Evolutionary conservation across 257 asterid genomes (phyloP).

Genomic region (Nicotiana noctiflora): DNA sequence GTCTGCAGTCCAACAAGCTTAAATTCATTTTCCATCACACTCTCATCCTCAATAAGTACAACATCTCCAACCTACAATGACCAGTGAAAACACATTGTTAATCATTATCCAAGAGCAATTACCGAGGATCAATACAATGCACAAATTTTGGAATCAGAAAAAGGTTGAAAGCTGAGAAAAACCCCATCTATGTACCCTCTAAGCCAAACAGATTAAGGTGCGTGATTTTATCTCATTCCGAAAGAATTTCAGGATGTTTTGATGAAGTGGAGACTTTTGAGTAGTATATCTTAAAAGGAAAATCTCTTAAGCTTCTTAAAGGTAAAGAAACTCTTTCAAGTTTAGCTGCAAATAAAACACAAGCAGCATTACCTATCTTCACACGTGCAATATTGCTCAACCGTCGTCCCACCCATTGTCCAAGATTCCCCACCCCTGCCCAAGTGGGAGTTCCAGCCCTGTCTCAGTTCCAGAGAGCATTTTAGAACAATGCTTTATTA

Average conservation of each 20-base stretch:
- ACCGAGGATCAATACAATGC: neutral
- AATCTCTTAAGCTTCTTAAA: neutral
- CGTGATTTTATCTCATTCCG: neutral
- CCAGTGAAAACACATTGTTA: neutral
- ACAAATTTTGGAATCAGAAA: neutral
- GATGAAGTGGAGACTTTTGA: neutral
- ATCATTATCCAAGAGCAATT: neutral
- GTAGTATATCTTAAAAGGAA: neutral
- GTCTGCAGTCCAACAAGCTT: slow-evolving; percentile 52
- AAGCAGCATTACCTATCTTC: neutral
- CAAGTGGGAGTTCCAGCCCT: neutral
- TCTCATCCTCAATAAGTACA: slow-evolving; percentile 49
- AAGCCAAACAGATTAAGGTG: neutral
- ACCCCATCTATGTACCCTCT: neutral
- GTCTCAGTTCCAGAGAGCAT: neutral
- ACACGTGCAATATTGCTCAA: neutral
- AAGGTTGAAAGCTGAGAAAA: slow-evolving; percentile 1
- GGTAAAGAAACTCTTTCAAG: neutral
- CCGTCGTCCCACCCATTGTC: neutral
- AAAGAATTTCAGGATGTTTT: neutral
- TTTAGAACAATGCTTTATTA: neutral
- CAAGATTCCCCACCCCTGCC: neutral
- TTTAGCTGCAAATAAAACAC: neutral
- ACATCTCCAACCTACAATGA: slow-evolving; percentile 55
- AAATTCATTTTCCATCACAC: slow-evolving; percentile 40